Conservation (phyloP, 148 eudicot species). For the Rhododendron williamsianum region DNA sequence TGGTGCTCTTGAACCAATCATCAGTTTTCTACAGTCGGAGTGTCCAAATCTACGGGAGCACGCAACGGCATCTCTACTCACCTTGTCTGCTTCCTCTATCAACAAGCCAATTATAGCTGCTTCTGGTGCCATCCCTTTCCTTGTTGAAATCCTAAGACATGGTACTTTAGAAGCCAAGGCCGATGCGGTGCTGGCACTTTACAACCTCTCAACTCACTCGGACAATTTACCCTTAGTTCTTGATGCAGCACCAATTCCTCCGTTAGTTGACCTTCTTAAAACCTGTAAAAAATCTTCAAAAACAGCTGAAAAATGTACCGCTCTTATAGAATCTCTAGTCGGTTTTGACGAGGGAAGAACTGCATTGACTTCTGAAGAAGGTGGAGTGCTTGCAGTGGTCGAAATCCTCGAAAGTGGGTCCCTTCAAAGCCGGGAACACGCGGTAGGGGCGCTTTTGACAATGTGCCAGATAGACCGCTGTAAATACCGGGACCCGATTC, state of each 20-base stretch:
- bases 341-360: conserved; percentile 58
- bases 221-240: conserved; percentile 48
- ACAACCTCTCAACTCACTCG: conserved; percentile 75
- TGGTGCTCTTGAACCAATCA: conserved; percentile 80
- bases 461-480: conserved; percentile 73
- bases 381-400: conserved; percentile 84
- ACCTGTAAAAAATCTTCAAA: conserved; percentile 69
- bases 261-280: conserved; percentile 53
- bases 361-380: conserved; percentile 59
- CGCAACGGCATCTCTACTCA: conserved; percentile 77
- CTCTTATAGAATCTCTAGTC: conserved; percentile 67
- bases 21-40: conserved; percentile 49
- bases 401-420: conserved; percentile 89
- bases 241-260: conserved; percentile 55
- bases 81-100: conserved; percentile 76
- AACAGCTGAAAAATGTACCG: conserved; percentile 80
- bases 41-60: conserved; percentile 61
- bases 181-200: conserved; percentile 82
- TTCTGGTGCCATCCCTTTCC: conserved; percentile 81
- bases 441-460: conserved; percentile 72
- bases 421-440: conserved; percentile 73
- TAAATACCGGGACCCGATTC: conserved; percentile 74
- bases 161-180: conserved; percentile 72
- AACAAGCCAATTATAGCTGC: conserved; percentile 70
- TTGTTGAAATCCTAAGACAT: conserved; percentile 47